Evolutionary conservation across 1,284 basidiomycete genomes (phyloP).

Genomic region (Xanthoconium separans): DNA sequence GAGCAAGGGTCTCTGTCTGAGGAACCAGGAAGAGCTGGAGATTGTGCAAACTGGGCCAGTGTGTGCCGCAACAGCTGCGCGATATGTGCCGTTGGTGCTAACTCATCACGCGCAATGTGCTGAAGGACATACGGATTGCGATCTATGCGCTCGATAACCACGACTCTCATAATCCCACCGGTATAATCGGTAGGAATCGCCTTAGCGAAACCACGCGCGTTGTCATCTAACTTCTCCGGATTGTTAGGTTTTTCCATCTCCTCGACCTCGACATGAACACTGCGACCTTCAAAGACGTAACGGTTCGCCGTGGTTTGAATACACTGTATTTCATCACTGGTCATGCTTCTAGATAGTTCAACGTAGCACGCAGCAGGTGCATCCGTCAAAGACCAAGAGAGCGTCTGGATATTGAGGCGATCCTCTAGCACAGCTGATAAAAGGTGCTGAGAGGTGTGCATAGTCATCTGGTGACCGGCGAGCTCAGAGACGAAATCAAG

Average conservation of each 20-base stretch:
- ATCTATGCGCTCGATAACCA: constrained; percentile 80
- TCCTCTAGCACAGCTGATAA: constrained; percentile 81
- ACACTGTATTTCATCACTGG: constrained; percentile 57
- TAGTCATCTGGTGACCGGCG: constrained; percentile 59
- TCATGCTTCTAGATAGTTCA: constrained; percentile 72
- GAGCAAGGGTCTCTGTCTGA: constrained; percentile 58
- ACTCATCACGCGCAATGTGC: constrained; percentile 1
- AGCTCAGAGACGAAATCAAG: not conserved
- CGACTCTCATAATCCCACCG: constrained; percentile 76
- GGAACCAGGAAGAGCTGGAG: constrained; percentile 72
- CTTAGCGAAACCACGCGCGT: constrained; percentile 50
- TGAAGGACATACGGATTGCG: constrained; percentile 63
- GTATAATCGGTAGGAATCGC: constrained; percentile 70
- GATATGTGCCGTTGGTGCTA: not conserved
- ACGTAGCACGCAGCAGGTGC: constrained; percentile 73
- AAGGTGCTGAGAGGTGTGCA: constrained; percentile 83
- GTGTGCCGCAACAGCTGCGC: constrained; percentile 82
- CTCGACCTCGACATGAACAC: constrained; percentile 65
- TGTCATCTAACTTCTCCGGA: constrained; percentile 39
- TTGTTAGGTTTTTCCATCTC: constrained; percentile 51
- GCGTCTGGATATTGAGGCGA: constrained; percentile 66
- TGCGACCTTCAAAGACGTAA: constrained; percentile 62
- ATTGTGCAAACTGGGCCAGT: constrained; percentile 69
- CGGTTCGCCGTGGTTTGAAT: constrained; percentile 70
- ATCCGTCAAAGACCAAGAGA: constrained; percentile 80